Percentiles rank a stretch among this genome's conserved stretches.
Conservation (phyloP, 805 yeast species). For the Wickerhamomyces strasburgensis region DNA sequence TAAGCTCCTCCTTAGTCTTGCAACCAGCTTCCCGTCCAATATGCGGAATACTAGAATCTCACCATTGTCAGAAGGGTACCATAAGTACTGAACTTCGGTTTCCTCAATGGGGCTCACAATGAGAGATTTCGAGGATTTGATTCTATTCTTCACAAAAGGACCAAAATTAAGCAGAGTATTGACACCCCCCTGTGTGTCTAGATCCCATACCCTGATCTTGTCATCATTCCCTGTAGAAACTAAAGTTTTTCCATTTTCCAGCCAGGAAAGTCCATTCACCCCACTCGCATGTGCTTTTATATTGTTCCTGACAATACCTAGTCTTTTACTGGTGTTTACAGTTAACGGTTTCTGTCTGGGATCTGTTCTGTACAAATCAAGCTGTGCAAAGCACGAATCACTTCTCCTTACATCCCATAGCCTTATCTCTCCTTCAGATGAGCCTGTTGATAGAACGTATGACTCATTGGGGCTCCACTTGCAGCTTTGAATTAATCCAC, state of each 20-base stretch:
- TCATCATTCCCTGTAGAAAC: slow-evolving; percentile 77
- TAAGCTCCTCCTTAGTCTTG: slow-evolving; percentile 46
- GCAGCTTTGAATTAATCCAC: slow-evolving; percentile 48
- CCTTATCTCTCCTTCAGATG: slow-evolving; percentile 72
- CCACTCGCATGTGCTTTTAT: slow-evolving; percentile 68
- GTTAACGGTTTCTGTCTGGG: slow-evolving; percentile 16
- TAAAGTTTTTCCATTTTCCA: slow-evolving; percentile 55
- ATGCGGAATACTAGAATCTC: slow-evolving; percentile 57
- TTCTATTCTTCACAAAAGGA: slow-evolving; percentile 65
- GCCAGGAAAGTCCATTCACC: slow-evolving; percentile 79
- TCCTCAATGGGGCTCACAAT: slow-evolving; percentile 40
- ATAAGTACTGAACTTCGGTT: slow-evolving; percentile 49
- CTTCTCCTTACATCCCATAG: slow-evolving; percentile 84
- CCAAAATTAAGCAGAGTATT: slow-evolving; percentile 73
- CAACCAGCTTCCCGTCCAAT: slow-evolving; percentile 57
- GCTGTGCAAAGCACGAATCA: slow-evolving; percentile 52
- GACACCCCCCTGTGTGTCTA: slow-evolving; percentile 42
- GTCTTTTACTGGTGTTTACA: slow-evolving; percentile 18
- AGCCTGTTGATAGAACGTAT: slow-evolving; percentile 69
- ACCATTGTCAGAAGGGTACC: slow-evolving; percentile 75
- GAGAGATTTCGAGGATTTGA: slow-evolving; percentile 25
- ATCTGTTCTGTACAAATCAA: slow-evolving; percentile 52
- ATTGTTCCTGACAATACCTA: slow-evolving; percentile 17
- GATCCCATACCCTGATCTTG: slow-evolving; percentile 73
- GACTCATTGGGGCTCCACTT: slow-evolving; percentile 71